Evolutionary conservation across 257 asterid genomes (phyloP).

Genomic region (Solanum neorickii): DNA sequence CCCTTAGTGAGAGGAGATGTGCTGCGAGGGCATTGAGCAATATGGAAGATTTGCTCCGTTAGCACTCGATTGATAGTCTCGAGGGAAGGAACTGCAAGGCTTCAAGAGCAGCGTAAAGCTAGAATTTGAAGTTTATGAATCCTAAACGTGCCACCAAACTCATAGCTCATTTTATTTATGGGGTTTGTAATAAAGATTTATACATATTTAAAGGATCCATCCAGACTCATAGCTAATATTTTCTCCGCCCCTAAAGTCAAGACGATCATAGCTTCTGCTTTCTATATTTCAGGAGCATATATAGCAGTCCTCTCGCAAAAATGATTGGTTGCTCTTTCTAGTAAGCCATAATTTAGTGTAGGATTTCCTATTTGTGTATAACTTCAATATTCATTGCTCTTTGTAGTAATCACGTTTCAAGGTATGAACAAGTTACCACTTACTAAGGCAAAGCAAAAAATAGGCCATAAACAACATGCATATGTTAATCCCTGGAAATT

Average conservation of each 20-base stretch:
- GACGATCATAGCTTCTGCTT: not conserved
- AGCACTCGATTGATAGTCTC: not conserved
- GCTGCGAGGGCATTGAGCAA: not conserved
- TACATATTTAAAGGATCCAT: not conserved
- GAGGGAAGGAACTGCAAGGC: not conserved
- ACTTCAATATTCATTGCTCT: not conserved
- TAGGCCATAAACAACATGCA: not conserved
- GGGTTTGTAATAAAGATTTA: not conserved
- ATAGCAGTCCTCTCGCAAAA: not conserved
- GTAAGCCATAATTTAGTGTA: not conserved
- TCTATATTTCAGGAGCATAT: not conserved
- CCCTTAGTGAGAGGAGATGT: not conserved
- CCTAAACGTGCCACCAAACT: not conserved
- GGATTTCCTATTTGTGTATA: not conserved
- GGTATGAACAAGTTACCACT: not conserved
- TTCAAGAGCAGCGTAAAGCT: not conserved
- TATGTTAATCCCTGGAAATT: not conserved
- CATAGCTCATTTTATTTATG: not conserved
- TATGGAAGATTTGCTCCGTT: not conserved
- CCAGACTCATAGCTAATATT: not conserved
- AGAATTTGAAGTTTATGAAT: not conserved
- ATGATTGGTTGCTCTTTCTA: not conserved
- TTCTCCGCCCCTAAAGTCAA: not conserved
- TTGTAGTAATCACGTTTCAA: not conserved
- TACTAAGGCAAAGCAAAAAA: not conserved